Percentiles rank a stretch among this genome's conserved stretches.
Evolutionary conservation across 2,329 filamentous ascomycete species (phyloP).

Genomic region (Exophiala aquamarina): DNA sequence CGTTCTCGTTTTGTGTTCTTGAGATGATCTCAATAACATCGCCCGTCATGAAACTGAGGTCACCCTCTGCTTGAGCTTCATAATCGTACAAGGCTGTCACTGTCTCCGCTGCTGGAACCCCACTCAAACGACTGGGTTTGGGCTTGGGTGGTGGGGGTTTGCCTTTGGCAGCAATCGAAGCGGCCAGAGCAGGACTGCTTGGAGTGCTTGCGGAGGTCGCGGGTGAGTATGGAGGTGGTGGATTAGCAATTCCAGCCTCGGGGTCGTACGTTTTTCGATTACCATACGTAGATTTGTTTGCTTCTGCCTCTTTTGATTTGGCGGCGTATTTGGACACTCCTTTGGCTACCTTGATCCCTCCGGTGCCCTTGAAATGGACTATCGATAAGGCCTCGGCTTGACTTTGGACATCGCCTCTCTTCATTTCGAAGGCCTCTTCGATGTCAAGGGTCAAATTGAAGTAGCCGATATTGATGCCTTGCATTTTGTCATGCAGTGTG

Average conservation of each 20-base stretch:
- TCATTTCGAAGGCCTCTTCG: constrained; percentile 84
- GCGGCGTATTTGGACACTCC: constrained; percentile 27
- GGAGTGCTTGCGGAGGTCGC: constrained; percentile 39
- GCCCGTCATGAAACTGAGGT: constrained; percentile 84
- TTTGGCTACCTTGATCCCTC: constrained; percentile 47
- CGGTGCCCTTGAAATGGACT: constrained; percentile 87
- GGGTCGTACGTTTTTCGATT: constrained; percentile 12
- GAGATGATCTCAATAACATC: constrained; percentile 86
- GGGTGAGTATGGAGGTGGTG: constrained; percentile 71
- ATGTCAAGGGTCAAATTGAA: constrained; percentile 91
- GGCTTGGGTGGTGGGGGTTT: constrained; percentile 71
- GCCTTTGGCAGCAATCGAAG: constrained; percentile 54
- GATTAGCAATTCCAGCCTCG: constrained; percentile 53
- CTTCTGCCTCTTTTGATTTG: constrained; percentile 31
- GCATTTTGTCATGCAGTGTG: constrained; percentile 97
- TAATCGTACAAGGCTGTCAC: constrained; percentile 95
- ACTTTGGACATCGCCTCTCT: constrained; percentile 85
- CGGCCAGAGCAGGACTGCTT: constrained; percentile 46
- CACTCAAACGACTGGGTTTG: constrained; percentile 74
- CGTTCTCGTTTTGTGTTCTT: constrained; percentile 85
- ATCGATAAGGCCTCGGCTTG: constrained; percentile 83
- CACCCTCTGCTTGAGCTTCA: constrained; percentile 89
- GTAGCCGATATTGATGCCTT: constrained; percentile 94
- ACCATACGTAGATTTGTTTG: constrained; percentile 34
- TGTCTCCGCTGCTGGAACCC: constrained; percentile 66